Evolutionary conservation across 176 grass and related monocot genomes (phyloP), one percentile per base, ranked within the genome.

Genomic region (Puya raimondii): DNA sequence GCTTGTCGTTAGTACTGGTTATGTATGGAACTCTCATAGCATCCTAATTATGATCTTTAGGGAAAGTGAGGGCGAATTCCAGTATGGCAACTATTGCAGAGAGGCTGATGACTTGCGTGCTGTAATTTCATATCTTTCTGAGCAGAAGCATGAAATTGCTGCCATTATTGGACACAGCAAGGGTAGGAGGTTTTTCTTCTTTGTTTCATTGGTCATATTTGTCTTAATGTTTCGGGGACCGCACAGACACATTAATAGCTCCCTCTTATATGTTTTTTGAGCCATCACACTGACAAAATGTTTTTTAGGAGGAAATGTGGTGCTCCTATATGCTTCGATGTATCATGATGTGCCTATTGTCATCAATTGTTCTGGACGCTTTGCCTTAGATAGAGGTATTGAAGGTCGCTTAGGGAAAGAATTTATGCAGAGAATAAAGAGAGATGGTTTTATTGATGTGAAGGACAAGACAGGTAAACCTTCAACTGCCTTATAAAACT

Each of bases 101-200:
- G 93, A 96, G 78, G 88, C 81, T 63, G 71, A 78, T 81, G 88
- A 96, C 53, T 77, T 96, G 47, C 64, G 21, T 22, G 77, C 81
- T 74, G 71, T 90, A 65, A 83, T 87, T 57, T 85, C 82, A 50
- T 78, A 90, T 76, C 85, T 91, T 53, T 85, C 64, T 14, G 73
- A 87, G 71, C 83, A 81, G 15, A 87, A 91, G 16, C 79, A 89
- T 42, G 78, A 83, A 74, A 83, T 90, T 79, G 75, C 74, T 72
- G 83, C 88, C 66, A 83, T 96, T 85, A 50, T 92, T 72, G 93
- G 93, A 23, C 93, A 96, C 65, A 92, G 93, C 74, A 96, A 96
- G 89, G 88, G 92, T 91, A 70, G 18, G 15, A 29, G 17, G 65
- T 1, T 48, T 88, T 10, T 12, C 48, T 50, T 25, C 10, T 65